Base-by-base conservation (phyloP, 768 basidiomycete genomes). In the Pholiota conissans region DNA sequence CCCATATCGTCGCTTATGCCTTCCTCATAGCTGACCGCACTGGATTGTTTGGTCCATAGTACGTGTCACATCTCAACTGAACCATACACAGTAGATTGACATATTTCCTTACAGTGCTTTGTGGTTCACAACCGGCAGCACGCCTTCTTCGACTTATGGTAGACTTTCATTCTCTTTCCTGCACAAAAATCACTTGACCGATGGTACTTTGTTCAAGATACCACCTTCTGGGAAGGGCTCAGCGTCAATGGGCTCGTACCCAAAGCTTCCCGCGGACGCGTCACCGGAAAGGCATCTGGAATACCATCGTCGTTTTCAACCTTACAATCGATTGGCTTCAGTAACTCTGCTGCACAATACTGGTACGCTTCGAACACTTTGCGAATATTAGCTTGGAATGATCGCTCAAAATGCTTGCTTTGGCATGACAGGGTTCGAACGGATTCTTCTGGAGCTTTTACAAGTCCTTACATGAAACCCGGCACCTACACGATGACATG, bases 401-500 rank as follows among this genome's bases (percentile, higher is more conserved):
- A n/a, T n/a, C n/a, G 49, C 26, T 22, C n/a, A 3, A 24, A 13
- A 22, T 58, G 9, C n/a, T 30, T n/a, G 8, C 28, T 9, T 27
- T 29, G 6, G 18, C 29, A 30, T 3, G 37, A 3, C 53, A 71
- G 72, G 70, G 67, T 67, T 5, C 69, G 73, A 20, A 65, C 71
- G 7, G 69, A 69, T 37, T 61, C 66, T 9, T 66, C 61, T 46
- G 73, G 69, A 2, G 57, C 66, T 9, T 79, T 72, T 62, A 70
- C 71, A 24, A 70, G 64, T 11, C 78, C 78, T 3, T 67, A 66
- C 54, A 79, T 79, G 77, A 78, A 76, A 57, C 74, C 77, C 5
- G 76, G 77, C 14, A 78, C 76, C 0, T 79, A 78, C 59, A 77
- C 76, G 5, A 72, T 73, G 71, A 76, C 75, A n/a, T 55, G 73